Base-by-base conservation (phyloP, 1,284 basidiomycete genomes). In the Pterulicium gracile region DNA sequence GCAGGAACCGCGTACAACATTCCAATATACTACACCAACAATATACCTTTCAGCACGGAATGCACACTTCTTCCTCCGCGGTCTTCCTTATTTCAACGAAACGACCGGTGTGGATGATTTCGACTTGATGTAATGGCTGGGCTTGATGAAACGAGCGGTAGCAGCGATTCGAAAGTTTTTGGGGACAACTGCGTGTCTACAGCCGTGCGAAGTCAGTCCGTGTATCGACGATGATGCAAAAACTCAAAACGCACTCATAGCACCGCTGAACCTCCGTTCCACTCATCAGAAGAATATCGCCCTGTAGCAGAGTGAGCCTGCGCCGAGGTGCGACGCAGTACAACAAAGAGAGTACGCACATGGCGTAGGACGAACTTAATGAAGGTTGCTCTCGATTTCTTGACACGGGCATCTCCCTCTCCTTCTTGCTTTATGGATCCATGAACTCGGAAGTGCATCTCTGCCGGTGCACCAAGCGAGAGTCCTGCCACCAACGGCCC, bases 261-360 rank as follows among this genome's bases (percentile, higher is more conserved):
- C 63, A 69, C 42, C 74, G 66, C 54, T 88, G 84, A 3, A 88
- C 70, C 2, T 61, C 68, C 3, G 66, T 63, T 2, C 84, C 84
- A 46, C 85, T 75, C 84, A 88, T 88, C 4, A 86, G 71, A 27
- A 87, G 58, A 15, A 88, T 65, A 54, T 88, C 85, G 3, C 84
- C 85, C 85, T 87, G 51, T 32, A 20, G 32, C 18, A 41, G 39
- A 5, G 39, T n/a, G 27, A 50, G 40, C 15, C 40, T 21, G 18
- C 17, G 12, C 14, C 15, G 18, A 22, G 19, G 40, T 18, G 32
- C 7, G 44, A 40, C 40, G 22, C 19, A n/a, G n/a, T n/a, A n/a
- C 22, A 39, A 12, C 13, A 17, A 24, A 32, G n/a, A 23, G 20
- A 24, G 27, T 34, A 64, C 80, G 55, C 54, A 86, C 85, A 59